Conservation (phyloP, 176 grass and related monocot genomes). For the Phyllostachys edulis region DNA sequence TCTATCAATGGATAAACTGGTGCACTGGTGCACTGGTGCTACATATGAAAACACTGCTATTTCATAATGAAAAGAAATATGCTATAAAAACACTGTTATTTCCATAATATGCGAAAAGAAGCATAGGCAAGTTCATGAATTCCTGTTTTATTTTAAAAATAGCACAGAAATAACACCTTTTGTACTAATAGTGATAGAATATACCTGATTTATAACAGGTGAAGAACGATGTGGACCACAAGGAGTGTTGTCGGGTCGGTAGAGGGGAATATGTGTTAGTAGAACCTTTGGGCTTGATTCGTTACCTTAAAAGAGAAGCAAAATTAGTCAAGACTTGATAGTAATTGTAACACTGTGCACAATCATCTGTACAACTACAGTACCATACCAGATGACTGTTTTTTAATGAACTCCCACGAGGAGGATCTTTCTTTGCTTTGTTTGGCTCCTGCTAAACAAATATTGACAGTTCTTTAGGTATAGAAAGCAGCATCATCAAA, state of each 20-base stretch:
- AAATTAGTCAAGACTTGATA: constrained; percentile 32
- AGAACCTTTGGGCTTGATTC: constrained; percentile 72
- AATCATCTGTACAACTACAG: constrained; percentile 23
- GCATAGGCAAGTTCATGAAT: constrained; percentile 7
- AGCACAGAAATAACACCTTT: constrained; percentile 23
- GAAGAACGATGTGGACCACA: constrained; percentile 89
- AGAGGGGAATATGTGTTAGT: constrained; percentile 90
- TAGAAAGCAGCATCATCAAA: constrained; percentile 15
- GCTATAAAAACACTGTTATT: background rate
- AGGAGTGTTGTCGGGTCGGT: constrained; percentile 66
- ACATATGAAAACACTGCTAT: constrained; percentile 7
- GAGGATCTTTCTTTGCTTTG: constrained; percentile 70
- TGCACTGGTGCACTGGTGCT: background rate
- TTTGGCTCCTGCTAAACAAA: constrained; percentile 59
- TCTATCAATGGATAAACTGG: background rate
- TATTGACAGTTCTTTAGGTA: constrained; percentile 23
- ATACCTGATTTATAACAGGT: constrained; percentile 90
- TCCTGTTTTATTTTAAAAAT: background rate
- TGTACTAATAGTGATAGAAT: background rate
- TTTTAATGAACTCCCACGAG: constrained; percentile 87
- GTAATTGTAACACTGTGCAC: constrained; percentile 3
- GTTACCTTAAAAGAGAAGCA: constrained; percentile 50
- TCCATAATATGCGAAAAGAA: background rate
- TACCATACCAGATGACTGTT: constrained; percentile 59
- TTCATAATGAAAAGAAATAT: background rate